Evolutionary conservation across 257 asterid genomes (phyloP), one percentile per base, ranked within the genome.

Genomic region (Ilex asprella): DNA sequence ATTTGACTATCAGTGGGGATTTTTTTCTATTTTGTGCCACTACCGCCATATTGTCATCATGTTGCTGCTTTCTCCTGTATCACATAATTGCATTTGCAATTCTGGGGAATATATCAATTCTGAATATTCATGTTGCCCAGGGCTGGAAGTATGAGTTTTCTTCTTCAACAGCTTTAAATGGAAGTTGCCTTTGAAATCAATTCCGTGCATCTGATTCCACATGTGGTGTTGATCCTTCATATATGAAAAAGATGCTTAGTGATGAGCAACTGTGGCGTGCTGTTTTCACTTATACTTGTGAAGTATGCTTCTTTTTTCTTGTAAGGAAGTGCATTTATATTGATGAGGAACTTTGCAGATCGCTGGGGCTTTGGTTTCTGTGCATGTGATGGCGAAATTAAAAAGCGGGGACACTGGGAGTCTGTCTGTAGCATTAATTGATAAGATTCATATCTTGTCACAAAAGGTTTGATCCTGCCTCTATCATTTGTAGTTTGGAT

Each of bases 331-430:
- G 27, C 49, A 30, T 61, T 54, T 13, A 56, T 61, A 54, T 31
- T 66, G 39, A 44, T 31, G n/a, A 55, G 52, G 63, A 59, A 49
- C 39, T 49, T 68, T 72, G 57, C 90, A 92, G 99, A 79, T 84
- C 62, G 82, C 96, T 71, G 76, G 88, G 74, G 68, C 83, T 71
- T 77, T 82, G 75, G 79, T 84, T 80, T 77, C 69, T 67, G 92
- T 87, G 65, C 88, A 80, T 58, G 74, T 70, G n/a, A 87, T 89
- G 91, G 65, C 68, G 69, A 93, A 85, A 76, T 73, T 87, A 70
- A 79, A 80, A 65, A 62, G 57, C 59, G 88, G 91, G 4, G 86
- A 83, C 64, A 71, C 63, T 55, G 95, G 97, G 66, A 85, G 92
- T 73, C 71, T 89, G 68, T 89, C 99, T 31, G 77, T 87, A 63